Conservation (phyloP, 495 filamentous ascomycete genomes). For the Xylaria curta region DNA sequence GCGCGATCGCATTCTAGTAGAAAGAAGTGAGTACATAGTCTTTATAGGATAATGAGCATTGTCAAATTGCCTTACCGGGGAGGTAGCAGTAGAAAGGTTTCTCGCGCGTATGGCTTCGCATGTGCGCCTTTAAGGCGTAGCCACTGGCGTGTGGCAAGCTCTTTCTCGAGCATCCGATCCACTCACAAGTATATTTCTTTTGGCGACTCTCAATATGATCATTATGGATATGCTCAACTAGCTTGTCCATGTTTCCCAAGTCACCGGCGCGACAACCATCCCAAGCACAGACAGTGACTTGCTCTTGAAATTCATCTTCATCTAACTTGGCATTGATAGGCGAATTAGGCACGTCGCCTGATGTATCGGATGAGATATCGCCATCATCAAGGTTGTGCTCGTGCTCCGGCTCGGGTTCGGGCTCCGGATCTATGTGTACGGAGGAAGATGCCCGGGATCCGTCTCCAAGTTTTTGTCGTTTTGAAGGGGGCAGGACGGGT, state of each 20-base stretch:
- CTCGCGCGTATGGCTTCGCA: constrained; percentile 96
- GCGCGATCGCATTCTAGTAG: constrained; percentile 90
- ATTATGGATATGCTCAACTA: constrained; percentile 92
- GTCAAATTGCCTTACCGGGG: constrained; percentile 68
- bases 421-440: constrained; percentile 47
- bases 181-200: constrained; percentile 87
- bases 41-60: background rate
- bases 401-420: constrained; percentile 47
- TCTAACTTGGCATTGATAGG: constrained; percentile 68
- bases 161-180: constrained; percentile 86
- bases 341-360: constrained; percentile 79
- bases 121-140: constrained; percentile 94
- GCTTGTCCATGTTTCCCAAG: constrained; percentile 87
- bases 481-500: constrained; percentile 50
- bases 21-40: constrained; percentile 13
- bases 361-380: constrained; percentile 86
- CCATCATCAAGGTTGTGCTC: constrained; percentile 48
- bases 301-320: constrained; percentile 85
- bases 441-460: constrained; percentile 55
- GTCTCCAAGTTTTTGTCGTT: constrained; percentile 56
- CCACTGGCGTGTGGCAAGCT: constrained; percentile 90
- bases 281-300: constrained; percentile 90
- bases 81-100: constrained; percentile 97
- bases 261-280: constrained; percentile 82
- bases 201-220: constrained; percentile 83